Evolutionary conservation across 176 grass and related monocot species (phyloP), one percentile per base, ranked within the genome.

Genomic region (Eleusine coracana): DNA sequence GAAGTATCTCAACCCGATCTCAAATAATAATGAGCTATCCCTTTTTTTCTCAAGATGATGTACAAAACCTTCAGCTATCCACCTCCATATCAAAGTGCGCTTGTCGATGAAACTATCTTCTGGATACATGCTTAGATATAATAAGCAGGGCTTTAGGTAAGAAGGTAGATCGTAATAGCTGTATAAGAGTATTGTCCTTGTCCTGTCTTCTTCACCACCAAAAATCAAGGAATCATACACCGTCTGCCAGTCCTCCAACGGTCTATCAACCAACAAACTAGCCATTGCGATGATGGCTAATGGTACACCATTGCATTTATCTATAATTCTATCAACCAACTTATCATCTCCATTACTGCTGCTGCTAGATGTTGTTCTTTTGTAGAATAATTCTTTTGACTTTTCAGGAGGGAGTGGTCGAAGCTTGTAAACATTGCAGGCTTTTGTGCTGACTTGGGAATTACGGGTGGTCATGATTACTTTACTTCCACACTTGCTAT

Each of bases 251-350:
- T 76, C 20, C 12, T 61, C 36, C 14, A 7, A 27, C 15, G 54
- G 54, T 27, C 21, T 76, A 25, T 76, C 54, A 76, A 14, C 74
- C 74, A 76, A 61, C n/a, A 61, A 76, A 76, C 74, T 76, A 27
- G 74, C 54, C 27, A 76, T 60, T 41, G 74, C 54, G 6, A 76
- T 76, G 74, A 61, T 76, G n/a, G 54, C 18, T 38, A 76, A 42
- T 42, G 74, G 74, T 16, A 76, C 10, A 3, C 74, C 74, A 3
- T 13, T 36, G 42, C 74, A 76, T 76, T 76, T 76, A 16, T 23
- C 1, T 60, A 76, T 4, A 13, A 76, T 76, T 42, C 61, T 61
- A 59, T 58, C 40, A 23, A 23, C 58, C 54, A 76, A 4, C 1
- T 60, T 5, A 59, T 6, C 29, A 16, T 76, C 54, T 60, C 21